Conservation (phyloP, 352 stramenopile genomes). For the Globisporangium uncinulatum region DNA sequence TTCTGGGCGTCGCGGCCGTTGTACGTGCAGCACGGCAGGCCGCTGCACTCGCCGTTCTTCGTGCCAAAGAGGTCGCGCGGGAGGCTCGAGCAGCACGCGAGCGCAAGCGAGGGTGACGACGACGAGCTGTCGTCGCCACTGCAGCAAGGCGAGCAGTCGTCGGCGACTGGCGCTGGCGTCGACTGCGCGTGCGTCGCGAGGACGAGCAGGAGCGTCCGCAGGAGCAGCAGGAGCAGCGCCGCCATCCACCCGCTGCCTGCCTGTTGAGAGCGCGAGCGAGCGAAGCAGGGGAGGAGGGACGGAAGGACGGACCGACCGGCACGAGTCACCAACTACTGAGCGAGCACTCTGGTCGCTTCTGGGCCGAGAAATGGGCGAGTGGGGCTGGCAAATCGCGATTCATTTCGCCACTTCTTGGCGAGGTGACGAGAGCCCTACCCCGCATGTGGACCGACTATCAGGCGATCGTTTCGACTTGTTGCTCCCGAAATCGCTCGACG, state of each 20-base stretch:
- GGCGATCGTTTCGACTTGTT: too few relatives aligned
- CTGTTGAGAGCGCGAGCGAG: background rate
- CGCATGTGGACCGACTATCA: background rate
- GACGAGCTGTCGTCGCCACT: background rate
- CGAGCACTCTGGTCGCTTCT: background rate
- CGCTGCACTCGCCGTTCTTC: slow-evolving; percentile 59
- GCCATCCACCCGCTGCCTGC: background rate
- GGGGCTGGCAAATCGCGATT: background rate
- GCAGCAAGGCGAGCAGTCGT: slow-evolving; percentile 68
- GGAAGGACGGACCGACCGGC: background rate
- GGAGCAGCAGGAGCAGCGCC: background rate
- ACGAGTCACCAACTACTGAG: too few relatives aligned
- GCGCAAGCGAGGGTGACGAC: slow-evolving; percentile 2
- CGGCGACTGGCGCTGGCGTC: slow-evolving; percentile 16
- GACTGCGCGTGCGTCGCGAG: background rate
- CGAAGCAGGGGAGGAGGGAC: background rate
- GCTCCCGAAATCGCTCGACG: too few relatives aligned
- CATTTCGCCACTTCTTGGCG: background rate
- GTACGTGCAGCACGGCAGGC: slow-evolving; percentile 73
- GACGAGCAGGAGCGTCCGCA: background rate
- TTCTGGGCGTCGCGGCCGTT: slow-evolving; percentile 57
- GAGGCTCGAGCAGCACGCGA: slow-evolving; percentile 49
- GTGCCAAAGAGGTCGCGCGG: slow-evolving; percentile 52
- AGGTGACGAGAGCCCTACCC: background rate
- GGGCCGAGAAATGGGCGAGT: background rate